Evolutionary conservation across 805 yeast species (phyloP), one percentile per base, ranked within the genome.

Genomic region (Nakazawaea molendinolei): DNA sequence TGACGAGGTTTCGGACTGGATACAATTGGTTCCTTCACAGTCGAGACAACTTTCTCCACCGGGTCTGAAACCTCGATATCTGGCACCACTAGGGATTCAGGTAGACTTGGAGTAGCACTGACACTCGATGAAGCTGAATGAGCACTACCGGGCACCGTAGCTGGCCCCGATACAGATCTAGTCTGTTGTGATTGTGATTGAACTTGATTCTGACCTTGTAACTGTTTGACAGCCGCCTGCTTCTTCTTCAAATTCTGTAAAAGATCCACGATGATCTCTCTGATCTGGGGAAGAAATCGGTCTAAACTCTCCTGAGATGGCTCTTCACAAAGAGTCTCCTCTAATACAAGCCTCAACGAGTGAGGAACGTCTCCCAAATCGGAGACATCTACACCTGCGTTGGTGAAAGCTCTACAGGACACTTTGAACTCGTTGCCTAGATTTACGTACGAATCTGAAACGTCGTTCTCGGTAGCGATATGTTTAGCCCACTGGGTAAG

Each of bases 301-400:
- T 89, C 95, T 38, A 89, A 63, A 28, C 82, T 81, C 36, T 76
- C 84, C 48, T 84, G 95, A 3, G 92, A 79, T 0, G 95, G 94
- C 8, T 79, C 74, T 47, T 84, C 86, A 38, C 95, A 76, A 5
- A 92, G 62, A 0, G 97, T 95, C 33, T 79, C 79, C 51, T 92
- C 98, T 29, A 92, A 59, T 2, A 92, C 85, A 5, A 69, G 67
- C 36, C 98, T 67, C 23, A 92, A 62, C 10, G 80, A 75, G 40
- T 73, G 79, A 0, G 98, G 97, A 2, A 92, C 95, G 51, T 90
- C 95, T 1, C 95, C 92, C 19, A 92, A 62, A 52, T 86, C 95
- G 9, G 79, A 64, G 7, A 82, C 80, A 45, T 83, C 89, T 4
- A 92, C 76, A 1, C 95, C 95, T 3, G 86, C 80, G 38, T 69